phyloP scores from a whole-genome alignment of 106 monocot species.

The Narthecium ossifragum region DNA sequence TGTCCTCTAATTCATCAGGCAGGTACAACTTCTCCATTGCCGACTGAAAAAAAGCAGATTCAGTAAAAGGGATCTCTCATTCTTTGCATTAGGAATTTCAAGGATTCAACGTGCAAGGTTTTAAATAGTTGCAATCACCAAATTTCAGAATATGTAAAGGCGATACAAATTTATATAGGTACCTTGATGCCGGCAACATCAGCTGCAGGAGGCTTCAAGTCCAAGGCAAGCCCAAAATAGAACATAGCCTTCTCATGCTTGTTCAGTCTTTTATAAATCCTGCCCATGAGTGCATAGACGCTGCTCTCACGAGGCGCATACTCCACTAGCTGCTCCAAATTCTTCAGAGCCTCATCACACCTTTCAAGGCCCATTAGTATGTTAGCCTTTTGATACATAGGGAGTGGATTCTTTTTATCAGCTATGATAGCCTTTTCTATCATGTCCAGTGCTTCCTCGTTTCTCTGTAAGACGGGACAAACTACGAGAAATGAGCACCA shows the following conservation, averaged over 20 bases:
- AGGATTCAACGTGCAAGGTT: no score
- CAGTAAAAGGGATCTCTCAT: neutral
- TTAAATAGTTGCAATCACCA: no score
- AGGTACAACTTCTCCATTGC: slow-evolving; percentile 88
- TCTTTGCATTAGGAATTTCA: no score
- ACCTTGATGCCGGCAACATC: slow-evolving; percentile 87
- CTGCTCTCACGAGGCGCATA: slow-evolving; percentile 73
- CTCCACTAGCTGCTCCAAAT: slow-evolving; percentile 66
- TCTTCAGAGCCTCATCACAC: slow-evolving; percentile 71
- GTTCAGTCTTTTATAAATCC: slow-evolving; percentile 79
- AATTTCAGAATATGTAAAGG: no score
- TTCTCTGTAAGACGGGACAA: no score
- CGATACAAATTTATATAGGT: no score
- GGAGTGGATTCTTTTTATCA: slow-evolving; percentile 84
- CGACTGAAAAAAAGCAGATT: slow-evolving; percentile 27
- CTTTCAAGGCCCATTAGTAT: slow-evolving; percentile 69
- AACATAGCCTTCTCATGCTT: slow-evolving; percentile 89
- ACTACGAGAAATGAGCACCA: no score
- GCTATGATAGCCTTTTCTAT: slow-evolving; percentile 76
- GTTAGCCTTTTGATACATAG: slow-evolving; percentile 82
- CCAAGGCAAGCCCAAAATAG: slow-evolving; percentile 87
- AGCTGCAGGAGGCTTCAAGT: slow-evolving; percentile 80
- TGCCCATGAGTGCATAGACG: slow-evolving; percentile 87
- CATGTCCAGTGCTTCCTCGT: slow-evolving; percentile 75
- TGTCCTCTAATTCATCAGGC: slow-evolving; percentile 88